A percentile compares a stretch with the other conserved stretches of the same genome.
phyloP scores from a whole-genome alignment of 2,329 filamentous ascomycete genomes.

The Alternaria gaisen region DNA sequence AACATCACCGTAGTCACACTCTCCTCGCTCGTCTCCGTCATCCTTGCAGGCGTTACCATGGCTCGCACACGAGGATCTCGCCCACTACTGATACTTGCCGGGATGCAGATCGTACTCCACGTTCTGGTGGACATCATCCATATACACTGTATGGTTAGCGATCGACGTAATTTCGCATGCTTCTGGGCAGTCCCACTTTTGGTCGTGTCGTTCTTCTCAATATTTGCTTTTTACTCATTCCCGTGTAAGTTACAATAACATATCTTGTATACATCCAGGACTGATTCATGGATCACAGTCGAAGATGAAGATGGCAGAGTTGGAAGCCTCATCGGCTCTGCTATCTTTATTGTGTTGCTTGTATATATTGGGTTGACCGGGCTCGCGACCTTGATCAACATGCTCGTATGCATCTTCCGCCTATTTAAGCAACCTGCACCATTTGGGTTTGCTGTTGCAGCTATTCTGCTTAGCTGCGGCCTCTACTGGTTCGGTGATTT shows the following conservation, averaged over 20 bases:
- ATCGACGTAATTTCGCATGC: neutral
- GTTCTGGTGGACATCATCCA: slow-evolving; percentile 10
- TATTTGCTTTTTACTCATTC: slow-evolving; percentile 15
- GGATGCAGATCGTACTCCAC: slow-evolving; percentile 12
- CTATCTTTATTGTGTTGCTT: slow-evolving; percentile 2
- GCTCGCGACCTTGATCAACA: slow-evolving; percentile 1
- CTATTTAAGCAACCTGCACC: neutral
- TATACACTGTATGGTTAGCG: slow-evolving; percentile 6
- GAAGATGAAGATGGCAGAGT: neutral
- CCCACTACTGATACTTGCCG: slow-evolving; percentile 10
- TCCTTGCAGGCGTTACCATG: slow-evolving; percentile 11
- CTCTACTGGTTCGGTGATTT: slow-evolving; percentile 5
- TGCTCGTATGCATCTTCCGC: neutral
- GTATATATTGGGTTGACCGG: slow-evolving; percentile 4
- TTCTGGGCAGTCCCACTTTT: slow-evolving; percentile 9
- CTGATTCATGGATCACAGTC: neutral
- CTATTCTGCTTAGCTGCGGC: slow-evolving; percentile 3
- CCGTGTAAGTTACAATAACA: slow-evolving; percentile 5
- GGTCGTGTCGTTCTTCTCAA: slow-evolving; percentile 6
- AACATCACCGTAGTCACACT: slow-evolving; percentile 2
- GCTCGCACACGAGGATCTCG: slow-evolving; percentile 6
- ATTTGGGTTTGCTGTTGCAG: neutral
- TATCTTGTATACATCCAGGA: neutral
- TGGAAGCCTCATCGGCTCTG: neutral
- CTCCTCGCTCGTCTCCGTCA: slow-evolving; percentile 14